Evolutionary conservation across 169 alveolate species (phyloP), one percentile per base, ranked within the genome.

Genomic region (Plasmodium ovale): DNA sequence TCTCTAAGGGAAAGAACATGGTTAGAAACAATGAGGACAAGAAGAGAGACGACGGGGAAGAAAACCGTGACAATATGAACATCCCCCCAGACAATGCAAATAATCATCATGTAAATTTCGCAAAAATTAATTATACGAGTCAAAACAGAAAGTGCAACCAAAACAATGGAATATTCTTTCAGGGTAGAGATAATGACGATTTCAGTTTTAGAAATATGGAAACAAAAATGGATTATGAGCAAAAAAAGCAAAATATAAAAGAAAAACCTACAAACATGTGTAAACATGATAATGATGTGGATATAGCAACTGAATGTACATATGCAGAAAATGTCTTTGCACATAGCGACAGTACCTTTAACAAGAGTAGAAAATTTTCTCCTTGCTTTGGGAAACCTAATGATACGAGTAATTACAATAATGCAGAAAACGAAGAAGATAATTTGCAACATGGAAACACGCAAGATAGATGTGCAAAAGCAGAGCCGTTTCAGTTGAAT

Each of bases 311-410:
- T n/a, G 73, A 82, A 65, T 21, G 19, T 35, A 42, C 82, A 3
- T 25, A 42, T 56, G 21, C 58, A 42, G 33, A 85, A 37, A 82
- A 54, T 7, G 16, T 54, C n/a, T 68, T 16, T 39, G 31, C 23
- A 47, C 56, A 42, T 7, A 27, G 51, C 14, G 91, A 69, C 53
- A 67, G 39, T 39, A 27, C 31, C 3, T 12, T 51, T 3, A 72
- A 58, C 47, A 85, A 69, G 10, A 70, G 42, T 62, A 54, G 91
- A 59, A 85, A 85, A 54, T 37, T 33, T 85, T 85, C 91, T 3
- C 87, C 91, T 49, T 85, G 56, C n/a, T 85, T 85, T 53, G 91
- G 91, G 25, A 56, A 27, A n/a, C 39, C 49, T 29, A 82, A 10
- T 82, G 65, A 59, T 82, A 69, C 21, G 14, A 37, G 51, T 64